Base-by-base conservation (phyloP, 2,329 filamentous ascomycete genomes). In the Monilinia polystroma region DNA sequence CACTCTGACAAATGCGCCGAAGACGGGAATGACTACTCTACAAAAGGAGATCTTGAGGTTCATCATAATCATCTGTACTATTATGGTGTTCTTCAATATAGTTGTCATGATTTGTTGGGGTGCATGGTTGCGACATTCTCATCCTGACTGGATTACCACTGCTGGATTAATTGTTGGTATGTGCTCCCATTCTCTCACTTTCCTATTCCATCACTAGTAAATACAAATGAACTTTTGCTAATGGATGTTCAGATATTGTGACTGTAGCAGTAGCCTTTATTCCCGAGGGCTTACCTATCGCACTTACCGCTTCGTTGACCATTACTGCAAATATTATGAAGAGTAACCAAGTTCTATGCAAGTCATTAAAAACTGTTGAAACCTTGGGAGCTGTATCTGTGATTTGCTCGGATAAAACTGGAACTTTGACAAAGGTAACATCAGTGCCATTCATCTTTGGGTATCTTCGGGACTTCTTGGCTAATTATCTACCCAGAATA, bases 351-450 rank as follows among this genome's bases (percentile, higher is more conserved):
- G 86, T 93, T 41, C 81, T 93, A 11, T 92, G 89, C 85, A 92
- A 92, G 77, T 90, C 87, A 0, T 81, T 93, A 59, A 90, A 90
- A 78, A 92, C 90, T 0, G 89, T 92, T 0, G 90, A 92, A 77
- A 92, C 89, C 0, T 81, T 92, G 0, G 90, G 83, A 86, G 83
- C 87, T 0, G 89, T 92, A 0, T 89, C 87, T 0, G 84, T 91
- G 11, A 87, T 92, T 56, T 91, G 90, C 75, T 91, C 88, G 0
- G 90, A 92, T 76, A 92, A 92, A 80, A 92, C 90, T 0, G 90
- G 90, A 7, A 90, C 87, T 0, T 78, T 90, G 67, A 90, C 87
- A 20, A 73, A 73, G 70, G 71, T 73, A 67, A 58, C 10, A 47
- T 47, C 43, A 57, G 55, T 66, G n/a, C 8, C 43, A 45, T 11